Conservation (phyloP, 2,329 filamentous ascomycete species). For the Podosphaera xanthii region DNA sequence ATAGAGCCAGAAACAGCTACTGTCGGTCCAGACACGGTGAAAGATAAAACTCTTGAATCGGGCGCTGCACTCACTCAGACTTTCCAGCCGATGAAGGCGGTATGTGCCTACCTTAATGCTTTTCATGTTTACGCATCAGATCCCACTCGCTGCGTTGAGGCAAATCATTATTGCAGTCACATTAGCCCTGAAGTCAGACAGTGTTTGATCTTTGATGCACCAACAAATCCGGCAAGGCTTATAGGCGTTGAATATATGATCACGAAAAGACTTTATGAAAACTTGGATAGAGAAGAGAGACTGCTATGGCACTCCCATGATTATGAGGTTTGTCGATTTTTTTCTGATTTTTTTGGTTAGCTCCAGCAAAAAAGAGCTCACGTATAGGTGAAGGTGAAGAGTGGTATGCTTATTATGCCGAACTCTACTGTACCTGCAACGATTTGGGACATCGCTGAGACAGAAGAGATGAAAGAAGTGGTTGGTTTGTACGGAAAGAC, state of each 20-base stretch:
- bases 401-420: conserved; percentile 59
- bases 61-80: conserved; percentile 37
- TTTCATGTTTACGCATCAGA: conserved; percentile 47
- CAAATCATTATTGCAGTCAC: conserved; percentile 72
- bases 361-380: background rate
- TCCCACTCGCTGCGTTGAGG: conserved; percentile 43
- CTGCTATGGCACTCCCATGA: conserved; percentile 51
- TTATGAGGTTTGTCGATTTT: conserved; percentile 40
- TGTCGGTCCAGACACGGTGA: conserved; percentile 17
- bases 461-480: conserved; percentile 57
- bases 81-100: conserved; percentile 47
- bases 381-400: conserved; percentile 6
- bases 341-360: background rate
- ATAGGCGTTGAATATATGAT: conserved; percentile 65
- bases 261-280: conserved; percentile 41
- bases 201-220: conserved; percentile 64
- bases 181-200: conserved; percentile 46
- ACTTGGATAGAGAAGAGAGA: conserved; percentile 42
- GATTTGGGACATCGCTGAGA: conserved; percentile 57
- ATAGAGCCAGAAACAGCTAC: conserved; percentile 8
- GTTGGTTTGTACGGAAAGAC: conserved; percentile 59
- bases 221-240: conserved; percentile 41
- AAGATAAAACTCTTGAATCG: conserved; percentile 35
- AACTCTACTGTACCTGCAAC: conserved; percentile 30
- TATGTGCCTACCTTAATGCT: conserved; percentile 65